Conservation (phyloP, 2,329 filamentous ascomycete species). For the Alternaria sp. region DNA sequence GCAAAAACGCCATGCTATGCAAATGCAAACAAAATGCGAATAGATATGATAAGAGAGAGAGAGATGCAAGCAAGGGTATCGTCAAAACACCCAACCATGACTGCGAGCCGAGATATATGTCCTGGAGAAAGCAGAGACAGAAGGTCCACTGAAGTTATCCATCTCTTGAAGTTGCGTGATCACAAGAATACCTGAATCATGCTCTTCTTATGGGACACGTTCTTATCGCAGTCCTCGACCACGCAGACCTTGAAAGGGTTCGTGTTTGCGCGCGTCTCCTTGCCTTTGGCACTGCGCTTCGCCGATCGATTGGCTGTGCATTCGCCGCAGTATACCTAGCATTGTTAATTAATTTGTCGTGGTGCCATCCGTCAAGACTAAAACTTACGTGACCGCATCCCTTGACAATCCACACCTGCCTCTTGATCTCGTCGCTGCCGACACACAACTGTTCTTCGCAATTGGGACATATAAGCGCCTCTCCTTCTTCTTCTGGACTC, state of each 20-base stretch:
- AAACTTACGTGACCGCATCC: slow-evolving; percentile 84
- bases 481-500: slow-evolving; percentile 72
- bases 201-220: slow-evolving; percentile 35
- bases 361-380: too few relatives aligned
- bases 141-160: not conserved
- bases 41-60: not conserved
- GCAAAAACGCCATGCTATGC: slow-evolving; percentile 23
- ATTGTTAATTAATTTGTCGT: not conserved
- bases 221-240: slow-evolving; percentile 52
- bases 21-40: slow-evolving; percentile 18
- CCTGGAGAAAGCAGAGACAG: not conserved
- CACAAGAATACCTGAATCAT: slow-evolving; percentile 54
- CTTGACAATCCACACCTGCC: slow-evolving; percentile 92
- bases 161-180: not conserved
- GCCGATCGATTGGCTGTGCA: slow-evolving; percentile 53
- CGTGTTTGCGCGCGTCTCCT: slow-evolving; percentile 40
- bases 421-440: slow-evolving; percentile 70
- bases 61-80: slow-evolving; percentile 16
- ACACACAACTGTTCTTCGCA: slow-evolving; percentile 85
- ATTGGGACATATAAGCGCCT: slow-evolving; percentile 80
- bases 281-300: slow-evolving; percentile 49
- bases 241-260: slow-evolving; percentile 55
- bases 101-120: not conserved
- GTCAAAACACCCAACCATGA: slow-evolving; percentile 10
- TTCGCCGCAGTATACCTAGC: slow-evolving; percentile 60